Base-by-base conservation (phyloP, 2,329 filamentous ascomycete species). In the Chrysosphaeria jannelii region DNA sequence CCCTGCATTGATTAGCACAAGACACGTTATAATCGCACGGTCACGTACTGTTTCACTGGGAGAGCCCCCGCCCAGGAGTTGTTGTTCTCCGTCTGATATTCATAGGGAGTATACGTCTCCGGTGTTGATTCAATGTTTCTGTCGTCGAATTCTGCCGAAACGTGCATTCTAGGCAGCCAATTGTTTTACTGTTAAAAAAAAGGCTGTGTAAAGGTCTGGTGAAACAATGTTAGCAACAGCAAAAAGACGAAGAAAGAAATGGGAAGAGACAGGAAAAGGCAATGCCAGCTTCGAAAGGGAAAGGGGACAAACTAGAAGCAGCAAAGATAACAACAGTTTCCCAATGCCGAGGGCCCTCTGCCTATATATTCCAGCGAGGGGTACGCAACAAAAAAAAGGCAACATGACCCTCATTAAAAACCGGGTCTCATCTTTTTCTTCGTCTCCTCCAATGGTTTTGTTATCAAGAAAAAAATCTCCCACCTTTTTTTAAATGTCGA, bases 11-110 rank as follows among this genome's bases (percentile, higher is more conserved):
- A 27, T 31, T 22, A 30, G 24, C 20, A 23, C 4, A 7, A 5
- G 16, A 14, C 7, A 18, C n/a, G 16, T 7, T 7, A 14, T 8
- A 6, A 14, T 17, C 13, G n/a, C 13, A 6, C 8, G 14, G 37
- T 9, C 18, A 46, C 53, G 27, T 44, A 59, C 66, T 93, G 81
- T 65, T 89, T 89, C 60, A 88, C 64, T 40, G 85, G 85, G 38
- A 97, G 62, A 42, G 81, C 72, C 41, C 79, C 75, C 38, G 81
- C 85, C 85, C 85, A 88, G 35, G 75, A 81, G 44, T 40, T 47
- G 43, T 78, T 76, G 52, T 78, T 76, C 45, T 78, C 67, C 29
- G 66, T 67, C 47, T 85, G 67, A 48, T 85, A 93, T 45, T 76
- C 65, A 64, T 81, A 91, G 24, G 56, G 60, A 40, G 56, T 50